Conservation (phyloP, 768 basidiomycete species). For the Mycena maculata region DNA sequence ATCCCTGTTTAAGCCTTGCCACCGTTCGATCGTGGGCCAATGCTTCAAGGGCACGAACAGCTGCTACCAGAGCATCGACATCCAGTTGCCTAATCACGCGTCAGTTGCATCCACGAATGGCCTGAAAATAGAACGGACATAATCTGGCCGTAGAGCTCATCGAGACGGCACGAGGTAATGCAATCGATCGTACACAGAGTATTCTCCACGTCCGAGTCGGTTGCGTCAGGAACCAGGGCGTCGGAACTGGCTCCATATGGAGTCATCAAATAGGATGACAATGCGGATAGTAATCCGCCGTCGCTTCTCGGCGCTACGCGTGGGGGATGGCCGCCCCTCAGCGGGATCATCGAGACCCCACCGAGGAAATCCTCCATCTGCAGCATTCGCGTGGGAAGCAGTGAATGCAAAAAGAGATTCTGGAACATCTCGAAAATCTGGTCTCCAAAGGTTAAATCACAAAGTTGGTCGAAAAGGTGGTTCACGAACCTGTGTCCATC, state of each 20-base stretch:
- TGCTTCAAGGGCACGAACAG: constrained; percentile 87
- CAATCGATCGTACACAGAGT: constrained; percentile 97
- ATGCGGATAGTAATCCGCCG: constrained; percentile 90
- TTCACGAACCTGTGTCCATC: constrained; percentile 87
- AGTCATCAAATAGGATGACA: constrained; percentile 97
- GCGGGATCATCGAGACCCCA: constrained; percentile 92
- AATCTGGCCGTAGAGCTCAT: constrained; percentile 94
- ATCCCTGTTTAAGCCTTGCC: constrained; percentile 77
- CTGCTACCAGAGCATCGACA: constrained; percentile 82
- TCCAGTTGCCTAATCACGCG: constrained; percentile 72
- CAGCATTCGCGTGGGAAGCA: constrained; percentile 89
- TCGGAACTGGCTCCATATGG: constrained; percentile 86
- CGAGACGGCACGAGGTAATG: constrained; percentile 91
- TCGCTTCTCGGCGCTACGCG: constrained; percentile 75
- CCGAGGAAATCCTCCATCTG: constrained; percentile 99
- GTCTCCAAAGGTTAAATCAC: constrained; percentile 13
- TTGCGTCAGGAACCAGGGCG: constrained; percentile 86
- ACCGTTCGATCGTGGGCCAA: constrained; percentile 92
- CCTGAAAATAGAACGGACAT: constrained; percentile 65
- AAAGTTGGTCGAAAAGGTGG: neutral
- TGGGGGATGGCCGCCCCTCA: constrained; percentile 78
- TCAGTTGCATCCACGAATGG: constrained; percentile 13
- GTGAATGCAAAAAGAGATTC: constrained; percentile 93
- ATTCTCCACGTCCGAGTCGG: constrained; percentile 91
- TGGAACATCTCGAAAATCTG: constrained; percentile 99